Evolutionary conservation across 1,139 yeast species (phyloP).

Genomic region (Saccharomycopsis hybrid): DNA sequence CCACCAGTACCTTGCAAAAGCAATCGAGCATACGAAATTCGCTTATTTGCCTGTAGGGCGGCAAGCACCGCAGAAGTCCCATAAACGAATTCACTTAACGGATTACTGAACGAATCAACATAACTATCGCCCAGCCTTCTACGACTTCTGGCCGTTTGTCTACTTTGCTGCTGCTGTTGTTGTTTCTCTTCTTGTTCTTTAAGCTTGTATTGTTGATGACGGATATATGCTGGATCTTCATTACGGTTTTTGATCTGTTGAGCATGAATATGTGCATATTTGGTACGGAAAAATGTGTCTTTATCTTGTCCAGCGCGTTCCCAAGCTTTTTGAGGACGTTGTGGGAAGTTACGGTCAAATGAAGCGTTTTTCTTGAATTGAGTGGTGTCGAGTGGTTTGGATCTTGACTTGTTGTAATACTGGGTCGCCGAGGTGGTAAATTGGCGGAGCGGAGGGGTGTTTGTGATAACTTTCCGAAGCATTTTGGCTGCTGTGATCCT

Average conservation of each 20-base stretch:
- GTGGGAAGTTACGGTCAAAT: conserved; percentile 42
- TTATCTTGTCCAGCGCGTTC: conserved; percentile 46
- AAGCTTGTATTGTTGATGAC: too few species aligned
- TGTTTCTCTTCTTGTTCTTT: neutral
- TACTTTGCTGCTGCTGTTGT: neutral
- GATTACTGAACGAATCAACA: too few species aligned
- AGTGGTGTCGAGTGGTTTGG: conserved; percentile 4
- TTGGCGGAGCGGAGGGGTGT: too few species aligned
- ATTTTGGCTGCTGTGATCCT: too few species aligned
- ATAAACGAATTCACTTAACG: conserved; percentile 60
- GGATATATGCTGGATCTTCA: conserved; percentile 18
- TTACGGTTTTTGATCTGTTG: conserved; percentile 30
- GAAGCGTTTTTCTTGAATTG: conserved; percentile 21
- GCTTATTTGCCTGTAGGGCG: conserved; percentile 46
- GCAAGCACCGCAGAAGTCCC: conserved; percentile 76
- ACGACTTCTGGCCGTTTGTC: too few species aligned
- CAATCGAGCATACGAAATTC: conserved; percentile 48
- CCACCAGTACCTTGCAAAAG: conserved; percentile 29
- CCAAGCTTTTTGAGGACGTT: conserved; percentile 48
- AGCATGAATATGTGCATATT: conserved; percentile 56
- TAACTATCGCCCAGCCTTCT: too few species aligned
- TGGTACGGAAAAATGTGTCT: conserved; percentile 47
- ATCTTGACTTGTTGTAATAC: too few species aligned
- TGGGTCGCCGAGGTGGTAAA: too few species aligned
- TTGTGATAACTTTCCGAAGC: too few species aligned